These are phyloP conservation scores for Rutstroemia sp. DNA, from an alignment of 2,329 filamentous ascomycete species.

Conservation along the genomic window DNA sequence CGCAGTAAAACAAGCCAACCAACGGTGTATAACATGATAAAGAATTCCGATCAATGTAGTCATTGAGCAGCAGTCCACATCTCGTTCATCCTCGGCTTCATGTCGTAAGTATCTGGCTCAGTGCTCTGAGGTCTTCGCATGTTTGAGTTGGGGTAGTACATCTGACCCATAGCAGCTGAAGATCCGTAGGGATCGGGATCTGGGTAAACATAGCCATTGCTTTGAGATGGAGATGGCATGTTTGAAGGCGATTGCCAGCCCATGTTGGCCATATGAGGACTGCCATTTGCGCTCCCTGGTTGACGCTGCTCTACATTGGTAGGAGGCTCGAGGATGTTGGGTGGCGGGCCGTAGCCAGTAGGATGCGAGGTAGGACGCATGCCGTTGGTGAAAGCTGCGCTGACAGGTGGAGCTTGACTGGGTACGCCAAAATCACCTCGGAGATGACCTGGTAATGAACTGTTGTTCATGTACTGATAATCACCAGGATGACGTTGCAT, in stretches of 20 bases:
- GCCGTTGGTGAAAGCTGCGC: conserved; percentile 48
- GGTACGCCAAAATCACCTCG: conserved; percentile 49
- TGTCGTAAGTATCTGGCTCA: conserved; percentile 60
- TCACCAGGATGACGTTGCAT: conserved; percentile 49
- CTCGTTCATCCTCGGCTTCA: conserved; percentile 49
- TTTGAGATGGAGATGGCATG: conserved; percentile 50
- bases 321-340: conserved; percentile 63
- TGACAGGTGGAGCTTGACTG: conserved; percentile 53
- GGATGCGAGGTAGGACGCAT: conserved; percentile 78
- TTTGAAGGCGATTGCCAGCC: conserved; percentile 86
- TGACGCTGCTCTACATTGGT: conserved; percentile 64
- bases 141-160: conserved; percentile 65
- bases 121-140: conserved; percentile 70
- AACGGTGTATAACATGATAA: neutral
- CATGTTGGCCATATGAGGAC: conserved; percentile 67
- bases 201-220: conserved; percentile 66
- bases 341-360: conserved; percentile 70
- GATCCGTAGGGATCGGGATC: conserved; percentile 71
- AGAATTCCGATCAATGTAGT: conserved; percentile 5
- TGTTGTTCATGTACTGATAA: conserved; percentile 70
- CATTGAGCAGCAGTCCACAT: conserved; percentile 46
- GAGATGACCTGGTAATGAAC: conserved; percentile 75
- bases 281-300: conserved; percentile 64
- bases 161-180: conserved; percentile 48
- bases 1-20: neutral